A percentile compares a stretch with the other conserved stretches of the same genome.
Evolutionary conservation across 2,329 filamentous ascomycete species (phyloP).

Genomic region (Apiospora malaysiana): DNA sequence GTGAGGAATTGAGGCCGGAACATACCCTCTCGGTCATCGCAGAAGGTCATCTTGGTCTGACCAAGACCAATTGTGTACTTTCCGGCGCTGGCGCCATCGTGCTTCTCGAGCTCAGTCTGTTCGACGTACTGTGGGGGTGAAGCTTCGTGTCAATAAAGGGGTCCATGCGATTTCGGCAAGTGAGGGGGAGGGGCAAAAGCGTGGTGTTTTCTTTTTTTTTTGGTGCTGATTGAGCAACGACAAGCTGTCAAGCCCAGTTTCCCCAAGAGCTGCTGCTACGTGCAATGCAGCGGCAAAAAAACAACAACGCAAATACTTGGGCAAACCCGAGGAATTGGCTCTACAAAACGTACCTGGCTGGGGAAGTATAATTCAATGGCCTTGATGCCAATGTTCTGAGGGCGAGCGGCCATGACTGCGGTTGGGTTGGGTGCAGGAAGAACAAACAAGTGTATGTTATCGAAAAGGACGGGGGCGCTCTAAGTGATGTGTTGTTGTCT

Average conservation of each 20-base stretch:
- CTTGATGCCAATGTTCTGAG: conserved; percentile 90
- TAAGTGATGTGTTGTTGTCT: background rate
- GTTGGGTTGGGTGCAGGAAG: conserved; percentile 21
- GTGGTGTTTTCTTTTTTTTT: conserved; percentile 17
- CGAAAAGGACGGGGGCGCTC: background rate
- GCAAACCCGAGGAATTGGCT: background rate
- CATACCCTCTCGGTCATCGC: conserved; percentile 85
- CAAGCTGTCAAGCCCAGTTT: background rate
- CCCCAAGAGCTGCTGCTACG: background rate
- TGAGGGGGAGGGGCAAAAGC: conserved; percentile 25
- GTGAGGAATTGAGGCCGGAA: conserved; percentile 29
- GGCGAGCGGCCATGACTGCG: conserved; percentile 71
- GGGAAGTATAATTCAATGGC: conserved; percentile 92
- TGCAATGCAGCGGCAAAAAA: background rate
- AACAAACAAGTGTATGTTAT: background rate
- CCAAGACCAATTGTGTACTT: conserved; percentile 93
- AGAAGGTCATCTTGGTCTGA: conserved; percentile 92
- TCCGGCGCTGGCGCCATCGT: conserved; percentile 80
- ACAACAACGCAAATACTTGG: background rate
- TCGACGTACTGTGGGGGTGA: conserved; percentile 72
- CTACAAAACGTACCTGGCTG: conserved; percentile 69
- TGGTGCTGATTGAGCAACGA: conserved; percentile 3
- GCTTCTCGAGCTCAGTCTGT: conserved; percentile 82
- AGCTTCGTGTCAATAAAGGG: conserved; percentile 32
- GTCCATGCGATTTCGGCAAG: conserved; percentile 30